Conservation (phyloP, 306 rosid genomes). For the Sicyos edulis region DNA sequence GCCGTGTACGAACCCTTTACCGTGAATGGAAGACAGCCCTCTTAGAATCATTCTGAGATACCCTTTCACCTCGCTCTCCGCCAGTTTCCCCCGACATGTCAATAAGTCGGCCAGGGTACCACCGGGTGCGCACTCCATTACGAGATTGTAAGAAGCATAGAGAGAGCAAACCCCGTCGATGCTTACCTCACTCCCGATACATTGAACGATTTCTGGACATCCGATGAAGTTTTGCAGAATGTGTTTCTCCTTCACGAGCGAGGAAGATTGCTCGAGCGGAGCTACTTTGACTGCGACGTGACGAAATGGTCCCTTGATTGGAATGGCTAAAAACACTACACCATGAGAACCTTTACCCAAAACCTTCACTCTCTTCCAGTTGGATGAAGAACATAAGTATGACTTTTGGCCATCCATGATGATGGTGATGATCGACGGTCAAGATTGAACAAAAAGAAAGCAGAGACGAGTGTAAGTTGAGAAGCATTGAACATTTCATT, state of each 20-base stretch:
- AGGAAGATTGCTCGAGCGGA: not conserved
- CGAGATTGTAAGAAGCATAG: not conserved
- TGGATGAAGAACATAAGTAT: too few relatives aligned
- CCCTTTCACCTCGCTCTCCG: not conserved
- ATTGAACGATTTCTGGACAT: not conserved
- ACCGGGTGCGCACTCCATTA: not conserved
- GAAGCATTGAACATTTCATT: too few relatives aligned
- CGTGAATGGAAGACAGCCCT: not conserved
- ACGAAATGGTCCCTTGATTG: not conserved
- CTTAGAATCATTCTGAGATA: slow-evolving; percentile 4
- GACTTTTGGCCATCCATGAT: too few relatives aligned
- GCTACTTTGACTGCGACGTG: not conserved
- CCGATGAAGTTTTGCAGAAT: not conserved
- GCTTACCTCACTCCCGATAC: not conserved
- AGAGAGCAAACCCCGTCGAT: not conserved
- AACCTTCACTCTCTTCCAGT: too few relatives aligned
- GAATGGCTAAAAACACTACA: not conserved
- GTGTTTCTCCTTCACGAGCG: not conserved
- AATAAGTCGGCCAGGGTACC: not conserved
- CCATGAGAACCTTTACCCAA: not conserved
- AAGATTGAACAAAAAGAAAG: too few relatives aligned
- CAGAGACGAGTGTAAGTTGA: too few relatives aligned
- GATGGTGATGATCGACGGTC: too few relatives aligned
- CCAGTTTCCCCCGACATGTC: not conserved
- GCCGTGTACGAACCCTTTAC: not conserved